Base-by-base conservation (phyloP, 768 basidiomycete genomes). In the Punctularia strigosozonata region DNA sequence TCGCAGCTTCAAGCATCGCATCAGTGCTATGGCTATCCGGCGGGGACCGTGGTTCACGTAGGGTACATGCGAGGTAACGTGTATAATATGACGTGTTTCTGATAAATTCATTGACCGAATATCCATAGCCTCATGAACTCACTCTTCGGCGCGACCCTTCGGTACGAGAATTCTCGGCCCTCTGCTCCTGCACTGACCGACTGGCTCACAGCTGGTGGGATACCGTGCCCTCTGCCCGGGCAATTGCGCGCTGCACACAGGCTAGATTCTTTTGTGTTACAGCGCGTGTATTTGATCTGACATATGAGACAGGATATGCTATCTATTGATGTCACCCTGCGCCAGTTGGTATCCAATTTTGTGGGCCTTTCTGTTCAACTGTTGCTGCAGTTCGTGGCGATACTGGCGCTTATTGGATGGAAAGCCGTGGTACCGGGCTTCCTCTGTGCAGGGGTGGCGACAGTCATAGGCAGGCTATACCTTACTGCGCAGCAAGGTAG, bases 141-240 rank as follows among this genome's bases (percentile, higher is more conserved):
- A n/a, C n/a, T n/a, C n/a, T n/a, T n/a, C n/a, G n/a, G n/a, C n/a
- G n/a, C n/a, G n/a, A n/a, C n/a, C n/a, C n/a, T n/a, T n/a, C n/a
- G n/a, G n/a, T n/a, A n/a, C n/a, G n/a, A n/a, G n/a, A n/a, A n/a
- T n/a, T n/a, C n/a, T n/a, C n/a, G n/a, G n/a, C 45, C 18, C 28
- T 23, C 17, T 39, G 44, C 20, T 46, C 53, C 15, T 31, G 6
- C 28, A 13, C 14, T 4, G 3, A 15, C 21, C 25, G 19, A 21
- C 17, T 6, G 13, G 18, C 13, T 37, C n/a, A 15, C 31, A 55
- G 62, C 31, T 64, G 60, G 60, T 47, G 60, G 7, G 62, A 64
- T 42, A 51, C 50, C 13, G 56, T 55, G 0, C 62, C 62, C 1
- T 51, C 51, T 2, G 46, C 57, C 14, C 56, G 61, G 6, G 52